Evolutionary conservation across 257 asterid genomes (phyloP).

Genomic region (Linaria vulgaris): DNA sequence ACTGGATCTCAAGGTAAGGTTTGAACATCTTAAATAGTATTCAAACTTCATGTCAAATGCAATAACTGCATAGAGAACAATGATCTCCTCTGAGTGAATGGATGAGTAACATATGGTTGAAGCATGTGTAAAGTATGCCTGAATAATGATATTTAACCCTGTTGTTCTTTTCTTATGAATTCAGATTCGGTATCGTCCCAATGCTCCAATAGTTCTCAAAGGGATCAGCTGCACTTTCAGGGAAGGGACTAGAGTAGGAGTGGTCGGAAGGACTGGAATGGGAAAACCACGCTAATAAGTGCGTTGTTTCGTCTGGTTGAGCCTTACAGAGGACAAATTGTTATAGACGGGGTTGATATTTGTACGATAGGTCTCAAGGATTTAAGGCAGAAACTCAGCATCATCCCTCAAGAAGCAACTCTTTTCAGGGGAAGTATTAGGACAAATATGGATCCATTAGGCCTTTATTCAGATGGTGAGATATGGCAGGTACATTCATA

Average conservation of each 20-base stretch:
- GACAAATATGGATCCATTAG: constrained; percentile 77
- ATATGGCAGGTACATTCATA: constrained; percentile 60
- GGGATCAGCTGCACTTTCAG: constrained; percentile 71
- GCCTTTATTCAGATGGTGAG: constrained; percentile 62
- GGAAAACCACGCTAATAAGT: constrained; percentile 71
- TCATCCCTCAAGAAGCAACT: constrained; percentile 90
- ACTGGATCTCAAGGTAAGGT: constrained; percentile 51
- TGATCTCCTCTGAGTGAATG: too few species aligned
- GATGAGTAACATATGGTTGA: too few species aligned
- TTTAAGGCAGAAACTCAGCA: constrained; percentile 64
- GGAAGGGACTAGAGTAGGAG: constrained; percentile 69
- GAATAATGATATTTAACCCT: too few species aligned
- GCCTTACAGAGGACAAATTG: constrained; percentile 55
- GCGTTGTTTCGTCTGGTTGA: constrained; percentile 86
- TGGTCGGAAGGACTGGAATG: constrained; percentile 89
- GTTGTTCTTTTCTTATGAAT: neutral
- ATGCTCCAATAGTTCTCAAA: constrained; percentile 72
- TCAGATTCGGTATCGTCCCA: constrained; percentile 72
- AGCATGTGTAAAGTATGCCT: too few species aligned
- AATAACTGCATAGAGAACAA: too few species aligned
- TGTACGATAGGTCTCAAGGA: constrained; percentile 73
- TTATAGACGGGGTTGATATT: constrained; percentile 60
- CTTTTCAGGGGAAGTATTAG: constrained; percentile 70
- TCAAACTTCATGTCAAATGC: neutral
- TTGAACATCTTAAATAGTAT: neutral